Evolutionary conservation across 108 stramenopile species (phyloP), one percentile per base, ranked within the genome.

Genomic region (Nitzschia inconspicua): DNA sequence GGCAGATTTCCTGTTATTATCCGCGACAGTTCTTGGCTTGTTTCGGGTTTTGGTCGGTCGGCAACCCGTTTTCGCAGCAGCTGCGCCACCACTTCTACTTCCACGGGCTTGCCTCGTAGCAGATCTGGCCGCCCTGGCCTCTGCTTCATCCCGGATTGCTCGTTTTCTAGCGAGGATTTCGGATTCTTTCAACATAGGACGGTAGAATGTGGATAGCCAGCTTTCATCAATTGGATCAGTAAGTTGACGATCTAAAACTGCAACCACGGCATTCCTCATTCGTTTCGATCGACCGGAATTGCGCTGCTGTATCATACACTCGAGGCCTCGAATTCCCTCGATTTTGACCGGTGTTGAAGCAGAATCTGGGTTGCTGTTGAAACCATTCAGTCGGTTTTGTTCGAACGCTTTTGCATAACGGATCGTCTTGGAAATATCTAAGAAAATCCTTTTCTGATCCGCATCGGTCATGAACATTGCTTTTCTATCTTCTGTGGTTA

Each of bases 71-170:
- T n/a, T n/a, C n/a, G n/a, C n/a, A n/a, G n/a, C n/a, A n/a, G n/a
- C n/a, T n/a, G n/a, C n/a, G n/a, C n/a, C n/a, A n/a, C n/a, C n/a
- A n/a, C n/a, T n/a, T n/a, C n/a, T n/a, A n/a, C n/a, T n/a, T n/a
- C n/a, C n/a, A n/a, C n/a, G n/a, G n/a, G n/a, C n/a, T n/a, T n/a
- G n/a, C n/a, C n/a, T n/a, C n/a, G n/a, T n/a, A n/a, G n/a, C n/a
- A n/a, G n/a, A n/a, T n/a, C n/a, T n/a, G n/a, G n/a, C n/a, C n/a
- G n/a, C n/a, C n/a, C n/a, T n/a, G n/a, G n/a, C n/a, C n/a, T n/a
- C n/a, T n/a, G n/a, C 53, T 36, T 54, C 14, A 28, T 54, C 53
- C 11, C 14, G 16, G 16, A 54, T 23, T 36, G 35, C 53, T 37
- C 53, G 34, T 3, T 31, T 54, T 54, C 53, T 24, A 7, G 53